Conservation (phyloP, 129 eudicot genomes). For the Tagetes patula region DNA sequence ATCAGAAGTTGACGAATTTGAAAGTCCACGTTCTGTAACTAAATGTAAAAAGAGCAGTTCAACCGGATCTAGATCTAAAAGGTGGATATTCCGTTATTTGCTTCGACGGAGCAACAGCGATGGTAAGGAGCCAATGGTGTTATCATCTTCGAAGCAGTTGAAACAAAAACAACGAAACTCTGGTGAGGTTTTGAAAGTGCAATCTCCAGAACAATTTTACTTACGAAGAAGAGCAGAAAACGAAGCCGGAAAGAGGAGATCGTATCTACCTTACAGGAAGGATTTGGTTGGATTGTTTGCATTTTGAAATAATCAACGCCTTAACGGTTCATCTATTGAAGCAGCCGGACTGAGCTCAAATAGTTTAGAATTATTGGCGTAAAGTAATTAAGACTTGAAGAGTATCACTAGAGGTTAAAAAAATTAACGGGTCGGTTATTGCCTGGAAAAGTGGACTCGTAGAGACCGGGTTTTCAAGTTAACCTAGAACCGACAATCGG, state of each 20-base stretch:
- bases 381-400: too few species aligned
- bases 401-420: too few species aligned
- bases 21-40: slow-evolving; percentile 32
- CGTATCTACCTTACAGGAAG: slow-evolving; percentile 68
- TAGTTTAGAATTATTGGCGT: too few species aligned
- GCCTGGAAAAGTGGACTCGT: too few species aligned
- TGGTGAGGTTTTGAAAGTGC: slow-evolving; percentile 27
- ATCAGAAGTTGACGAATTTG: slow-evolving; percentile 59
- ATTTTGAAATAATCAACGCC: too few species aligned
- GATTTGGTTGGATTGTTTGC: slow-evolving; percentile 65
- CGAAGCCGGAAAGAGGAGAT: slow-evolving; percentile 48
- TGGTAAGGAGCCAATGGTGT: slow-evolving; percentile 48
- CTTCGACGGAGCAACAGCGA: slow-evolving; percentile 63
- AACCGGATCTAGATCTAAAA: slow-evolving; percentile 59
- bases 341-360: too few species aligned
- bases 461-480: too few species aligned
- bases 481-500: too few species aligned
- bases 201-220: slow-evolving; percentile 50
- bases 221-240: slow-evolving; percentile 46
- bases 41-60: slow-evolving; percentile 61
- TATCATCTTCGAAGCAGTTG: slow-evolving; percentile 39
- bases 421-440: too few species aligned
- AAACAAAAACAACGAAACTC: slow-evolving; percentile 27
- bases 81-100: slow-evolving; percentile 57
- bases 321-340: too few species aligned